Conservation (phyloP, 1,284 basidiomycete genomes). For the Heterobasidion irregulare region DNA sequence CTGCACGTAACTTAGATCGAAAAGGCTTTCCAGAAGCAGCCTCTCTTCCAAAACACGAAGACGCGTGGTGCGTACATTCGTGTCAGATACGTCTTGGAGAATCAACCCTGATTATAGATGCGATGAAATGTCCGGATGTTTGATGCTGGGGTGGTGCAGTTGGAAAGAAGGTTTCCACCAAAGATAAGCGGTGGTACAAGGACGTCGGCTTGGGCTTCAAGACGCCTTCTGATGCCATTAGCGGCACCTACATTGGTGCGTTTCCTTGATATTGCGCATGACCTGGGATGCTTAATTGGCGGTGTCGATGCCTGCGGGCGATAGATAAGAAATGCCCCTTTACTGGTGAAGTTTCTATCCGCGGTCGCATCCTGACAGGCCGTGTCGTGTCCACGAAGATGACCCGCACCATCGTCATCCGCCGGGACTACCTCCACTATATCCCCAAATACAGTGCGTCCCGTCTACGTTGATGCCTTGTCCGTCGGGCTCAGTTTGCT, state of each 20-base stretch:
- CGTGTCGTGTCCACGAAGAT: slow-evolving; percentile 99
- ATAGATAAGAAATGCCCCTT: slow-evolving; percentile 99
- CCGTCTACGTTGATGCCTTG: slow-evolving; percentile 14
- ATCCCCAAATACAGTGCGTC: slow-evolving; percentile 94
- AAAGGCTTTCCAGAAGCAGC: slow-evolving; percentile 96
- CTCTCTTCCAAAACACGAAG: slow-evolving; percentile 98
- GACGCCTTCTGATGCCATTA: slow-evolving; percentile 94
- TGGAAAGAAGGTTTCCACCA: slow-evolving; percentile 87
- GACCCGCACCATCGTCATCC: slow-evolving; percentile 98
- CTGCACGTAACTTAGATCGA: slow-evolving; percentile 54
- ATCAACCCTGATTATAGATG: neutral
- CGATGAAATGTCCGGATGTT: slow-evolving; percentile 5
- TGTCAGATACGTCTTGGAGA: slow-evolving; percentile 1
- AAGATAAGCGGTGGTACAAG: slow-evolving; percentile 99
- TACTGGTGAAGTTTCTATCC: slow-evolving; percentile 94
- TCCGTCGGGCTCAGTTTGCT: neutral
- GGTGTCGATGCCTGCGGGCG: neutral
- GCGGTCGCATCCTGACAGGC: slow-evolving; percentile 97
- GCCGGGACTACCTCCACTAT: slow-evolving; percentile 98
- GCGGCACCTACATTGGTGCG: slow-evolving; percentile 93
- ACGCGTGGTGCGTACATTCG: slow-evolving; percentile 63
- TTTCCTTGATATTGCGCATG: slow-evolving; percentile 10
- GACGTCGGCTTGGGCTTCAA: slow-evolving; percentile 97
- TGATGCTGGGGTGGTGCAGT: slow-evolving; percentile 30
- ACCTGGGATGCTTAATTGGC: neutral